A percentile compares a stretch with the other conserved stretches of the same genome.
phyloP scores from a whole-genome alignment of 148 eudicot genomes.

The Fagopyrum esculentum region DNA sequence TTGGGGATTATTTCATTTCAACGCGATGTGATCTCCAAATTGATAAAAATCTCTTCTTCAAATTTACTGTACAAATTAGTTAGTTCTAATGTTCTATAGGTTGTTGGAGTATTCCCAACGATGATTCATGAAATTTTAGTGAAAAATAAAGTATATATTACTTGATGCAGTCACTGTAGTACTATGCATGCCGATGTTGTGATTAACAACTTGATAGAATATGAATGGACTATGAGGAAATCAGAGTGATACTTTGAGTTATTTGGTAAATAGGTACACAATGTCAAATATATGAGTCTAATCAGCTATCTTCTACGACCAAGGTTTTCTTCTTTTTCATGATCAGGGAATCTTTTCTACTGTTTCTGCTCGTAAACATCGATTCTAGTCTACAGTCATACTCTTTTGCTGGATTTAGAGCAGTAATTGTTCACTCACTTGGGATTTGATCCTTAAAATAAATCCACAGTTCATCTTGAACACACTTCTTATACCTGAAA shows the following conservation, averaged over 20 bases:
- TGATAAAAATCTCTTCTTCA: not conserved
- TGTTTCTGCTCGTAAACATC: not conserved
- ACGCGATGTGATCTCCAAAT: not conserved
- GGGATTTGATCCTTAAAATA: not conserved
- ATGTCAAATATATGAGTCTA: not conserved
- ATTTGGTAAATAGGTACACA: not conserved
- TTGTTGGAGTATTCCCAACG: not conserved
- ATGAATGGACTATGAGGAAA: not conserved
- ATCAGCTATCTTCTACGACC: not conserved
- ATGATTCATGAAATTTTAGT: not conserved
- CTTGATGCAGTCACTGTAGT: not conserved
- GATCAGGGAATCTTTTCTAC: not conserved
- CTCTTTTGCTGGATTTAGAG: not conserved
- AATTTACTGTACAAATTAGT: not conserved
- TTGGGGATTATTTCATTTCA: not conserved
- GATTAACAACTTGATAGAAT: not conserved
- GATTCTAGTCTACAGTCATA: not conserved
- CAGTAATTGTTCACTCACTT: not conserved
- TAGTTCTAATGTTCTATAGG: not conserved
- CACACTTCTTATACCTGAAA: not conserved
- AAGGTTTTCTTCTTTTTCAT: conserved; percentile 5
- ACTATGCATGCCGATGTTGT: not conserved
- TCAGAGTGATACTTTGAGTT: not conserved
- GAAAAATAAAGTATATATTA: not conserved
- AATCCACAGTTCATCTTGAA: not conserved